These are phyloP conservation scores for Elaeis guineensis DNA, from an alignment of 176 grass and related monocot species.

Conservation along the genomic window DNA sequence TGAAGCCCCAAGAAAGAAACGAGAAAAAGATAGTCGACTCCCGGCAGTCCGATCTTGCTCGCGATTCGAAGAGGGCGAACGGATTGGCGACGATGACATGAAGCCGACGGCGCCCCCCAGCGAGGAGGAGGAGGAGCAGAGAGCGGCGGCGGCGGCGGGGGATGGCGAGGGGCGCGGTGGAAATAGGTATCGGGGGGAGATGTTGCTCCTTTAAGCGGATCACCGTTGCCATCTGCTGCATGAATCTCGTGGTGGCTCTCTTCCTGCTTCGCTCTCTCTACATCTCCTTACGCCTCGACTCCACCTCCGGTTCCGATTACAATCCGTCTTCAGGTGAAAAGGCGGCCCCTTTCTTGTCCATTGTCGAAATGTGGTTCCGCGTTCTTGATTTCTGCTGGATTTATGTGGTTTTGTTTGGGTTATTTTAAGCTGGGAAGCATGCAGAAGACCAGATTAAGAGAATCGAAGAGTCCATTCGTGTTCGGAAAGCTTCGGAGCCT, in stretches of 20 bases:
- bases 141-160: conserved; percentile 1
- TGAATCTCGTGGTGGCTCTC: conserved; percentile 63
- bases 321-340: conserved; percentile 8
- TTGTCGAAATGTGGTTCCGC: background rate
- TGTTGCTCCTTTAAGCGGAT: conserved; percentile 68
- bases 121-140: conserved; percentile 28
- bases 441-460: conserved; percentile 61
- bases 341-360: conserved; percentile 9
- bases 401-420: conserved; percentile 11
- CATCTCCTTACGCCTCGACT: conserved; percentile 10
- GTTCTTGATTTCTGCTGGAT: conserved; percentile 11
- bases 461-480: conserved; percentile 74
- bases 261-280: conserved; percentile 71
- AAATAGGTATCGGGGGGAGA: conserved; percentile 10
- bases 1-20: too few species aligned
- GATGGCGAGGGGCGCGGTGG: conserved; percentile 48
- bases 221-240: conserved; percentile 65
- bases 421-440: background rate
- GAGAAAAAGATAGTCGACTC: too few species aligned
- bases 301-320: background rate
- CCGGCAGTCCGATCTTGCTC: background rate
- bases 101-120: conserved; percentile 14
- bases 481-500: conserved; percentile 51
- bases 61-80: conserved; percentile 19
- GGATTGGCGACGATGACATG: conserved; percentile 23